Percentiles rank a stretch among this genome's conserved stretches.
These are phyloP conservation scores for Coemansia sp. DNA, from an alignment of 192 early-diverging fungal species.

Conservation along the genomic window DNA sequence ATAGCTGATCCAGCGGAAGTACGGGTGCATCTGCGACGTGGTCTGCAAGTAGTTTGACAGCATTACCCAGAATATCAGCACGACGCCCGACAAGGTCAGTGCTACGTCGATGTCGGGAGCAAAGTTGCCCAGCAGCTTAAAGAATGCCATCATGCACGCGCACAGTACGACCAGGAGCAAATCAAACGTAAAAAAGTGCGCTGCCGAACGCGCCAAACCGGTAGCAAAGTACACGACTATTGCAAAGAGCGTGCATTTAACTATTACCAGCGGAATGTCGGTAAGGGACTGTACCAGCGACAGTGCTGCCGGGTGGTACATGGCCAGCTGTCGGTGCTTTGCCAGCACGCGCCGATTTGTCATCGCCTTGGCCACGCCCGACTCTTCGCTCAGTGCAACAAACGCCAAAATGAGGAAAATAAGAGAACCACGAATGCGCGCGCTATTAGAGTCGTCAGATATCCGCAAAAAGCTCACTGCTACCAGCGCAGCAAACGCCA, in stretches of 20 bases:
- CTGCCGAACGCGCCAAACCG: conserved; percentile 50
- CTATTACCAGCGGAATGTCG: conserved; percentile 54
- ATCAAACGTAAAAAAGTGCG: conserved; percentile 60
- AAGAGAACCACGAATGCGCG: conserved; percentile 59
- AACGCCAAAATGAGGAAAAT: conserved; percentile 61
- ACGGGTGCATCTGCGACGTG: conserved; percentile 55
- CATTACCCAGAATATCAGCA: conserved; percentile 58
- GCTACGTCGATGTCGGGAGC: conserved; percentile 58
- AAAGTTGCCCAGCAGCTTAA: conserved; percentile 58
- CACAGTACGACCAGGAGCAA: conserved; percentile 52
- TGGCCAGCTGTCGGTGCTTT: conserved; percentile 73
- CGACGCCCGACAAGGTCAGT: conserved; percentile 59
- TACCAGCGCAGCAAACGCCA: conserved; percentile 68
- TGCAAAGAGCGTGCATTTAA: conserved; percentile 55
- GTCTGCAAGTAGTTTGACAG: conserved; percentile 62
- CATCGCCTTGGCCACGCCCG: conserved; percentile 68
- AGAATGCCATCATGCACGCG: conserved; percentile 55
- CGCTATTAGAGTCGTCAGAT: conserved; percentile 55
- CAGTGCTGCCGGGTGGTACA: conserved; percentile 44
- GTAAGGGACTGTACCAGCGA: conserved; percentile 25
- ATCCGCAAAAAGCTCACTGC: conserved; percentile 69
- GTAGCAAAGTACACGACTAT: conserved; percentile 62
- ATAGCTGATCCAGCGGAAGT: conserved; percentile 66
- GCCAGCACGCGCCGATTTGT: conserved; percentile 69
- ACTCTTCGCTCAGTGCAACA: conserved; percentile 65